Conservation (phyloP, 768 basidiomycete species). For the Strobilomyces confusus region DNA sequence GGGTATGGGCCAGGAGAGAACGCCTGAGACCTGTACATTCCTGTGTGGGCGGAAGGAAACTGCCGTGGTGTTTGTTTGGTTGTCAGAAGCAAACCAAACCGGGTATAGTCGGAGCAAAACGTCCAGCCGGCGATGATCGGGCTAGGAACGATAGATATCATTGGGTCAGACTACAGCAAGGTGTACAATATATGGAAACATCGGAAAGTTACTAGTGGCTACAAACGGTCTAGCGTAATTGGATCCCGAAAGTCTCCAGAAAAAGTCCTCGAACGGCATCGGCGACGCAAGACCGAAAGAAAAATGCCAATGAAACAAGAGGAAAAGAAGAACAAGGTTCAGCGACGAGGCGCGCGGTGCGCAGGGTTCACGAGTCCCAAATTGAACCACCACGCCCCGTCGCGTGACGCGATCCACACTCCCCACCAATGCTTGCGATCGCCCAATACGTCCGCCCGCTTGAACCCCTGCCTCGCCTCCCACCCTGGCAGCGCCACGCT, state of each 20-base stretch:
- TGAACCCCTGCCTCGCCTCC: conserved; percentile 38
- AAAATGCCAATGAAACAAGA: neutral
- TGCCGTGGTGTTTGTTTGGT: no score
- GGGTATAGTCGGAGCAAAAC: no score
- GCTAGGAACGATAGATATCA: neutral
- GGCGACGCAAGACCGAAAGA: neutral
- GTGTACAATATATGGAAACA: neutral
- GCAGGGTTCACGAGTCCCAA: conserved; percentile 37
- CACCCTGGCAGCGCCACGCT: conserved; percentile 38
- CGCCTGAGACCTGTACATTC: no score
- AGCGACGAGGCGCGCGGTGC: conserved; percentile 7
- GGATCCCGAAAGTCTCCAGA: neutral
- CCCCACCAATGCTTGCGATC: conserved; percentile 45
- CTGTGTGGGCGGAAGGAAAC: no score
- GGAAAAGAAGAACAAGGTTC: no score
- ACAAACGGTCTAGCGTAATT: conserved; percentile 9
- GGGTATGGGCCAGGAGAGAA: no score
- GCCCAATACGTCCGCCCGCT: conserved; percentile 50
- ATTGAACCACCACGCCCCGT: conserved; percentile 43
- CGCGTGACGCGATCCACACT: conserved; percentile 25
- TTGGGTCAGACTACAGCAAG: neutral
- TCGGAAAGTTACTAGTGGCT: conserved; percentile 8
- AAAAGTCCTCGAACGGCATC: neutral
- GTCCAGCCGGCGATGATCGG: no score
- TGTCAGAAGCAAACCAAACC: no score